phyloP scores from a whole-genome alignment of 768 basidiomycete genomes.

The Mycena leptocephala region DNA sequence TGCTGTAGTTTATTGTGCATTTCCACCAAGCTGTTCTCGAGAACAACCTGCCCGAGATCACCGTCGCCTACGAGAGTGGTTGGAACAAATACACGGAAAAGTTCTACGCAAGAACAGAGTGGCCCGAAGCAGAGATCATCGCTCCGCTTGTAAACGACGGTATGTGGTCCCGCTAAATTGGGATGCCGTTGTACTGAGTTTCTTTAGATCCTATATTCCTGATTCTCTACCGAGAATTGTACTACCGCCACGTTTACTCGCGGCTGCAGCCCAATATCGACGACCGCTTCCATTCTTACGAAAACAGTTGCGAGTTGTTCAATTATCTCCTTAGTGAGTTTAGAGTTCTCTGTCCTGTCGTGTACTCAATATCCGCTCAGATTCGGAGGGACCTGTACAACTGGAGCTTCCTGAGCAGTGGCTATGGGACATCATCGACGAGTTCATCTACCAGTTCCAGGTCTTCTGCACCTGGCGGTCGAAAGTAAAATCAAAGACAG shows the following conservation, averaged over 20 bases:
- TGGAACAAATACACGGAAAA: conserved; percentile 99
- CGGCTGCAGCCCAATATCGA: conserved; percentile 96
- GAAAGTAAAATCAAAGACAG: conserved; percentile 87
- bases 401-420: conserved; percentile 97
- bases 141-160: conserved; percentile 96
- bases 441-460: conserved; percentile 99
- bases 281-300: conserved; percentile 97
- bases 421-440: conserved; percentile 98
- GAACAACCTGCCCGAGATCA: conserved; percentile 93
- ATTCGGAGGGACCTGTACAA: conserved; percentile 95
- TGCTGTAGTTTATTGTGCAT: conserved; percentile 88
- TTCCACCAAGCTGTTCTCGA: conserved; percentile 95
- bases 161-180: conserved; percentile 50
- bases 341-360: not conserved
- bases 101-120: conserved; percentile 94
- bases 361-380: conserved; percentile 55
- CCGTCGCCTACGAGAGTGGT: conserved; percentile 94
- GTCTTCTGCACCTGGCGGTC: conserved; percentile 95
- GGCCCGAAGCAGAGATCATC: conserved; percentile 98
- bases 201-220: conserved; percentile 91
- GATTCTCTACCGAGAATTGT: conserved; percentile 96
- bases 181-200: not conserved
- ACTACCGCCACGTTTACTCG: conserved; percentile 97
- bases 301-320: conserved; percentile 98
- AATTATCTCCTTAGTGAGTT: conserved; percentile 94